Conservation (phyloP, 2,329 filamentous ascomycete genomes). For the Gaeumannomyces sp. region DNA sequence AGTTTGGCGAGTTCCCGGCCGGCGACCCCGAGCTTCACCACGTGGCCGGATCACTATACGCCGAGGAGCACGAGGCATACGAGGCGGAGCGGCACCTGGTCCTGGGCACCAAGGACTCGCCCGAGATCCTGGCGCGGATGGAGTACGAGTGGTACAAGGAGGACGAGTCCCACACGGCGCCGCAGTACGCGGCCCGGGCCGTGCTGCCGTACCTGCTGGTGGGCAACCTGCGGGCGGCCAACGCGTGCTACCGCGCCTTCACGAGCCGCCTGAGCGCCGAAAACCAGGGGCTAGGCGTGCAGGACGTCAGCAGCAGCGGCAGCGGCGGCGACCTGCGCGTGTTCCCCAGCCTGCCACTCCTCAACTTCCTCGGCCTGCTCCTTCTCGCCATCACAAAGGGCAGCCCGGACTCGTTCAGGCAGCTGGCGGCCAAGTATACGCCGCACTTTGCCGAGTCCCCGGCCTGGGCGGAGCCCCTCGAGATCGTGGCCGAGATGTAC, state of each 20-base stretch:
- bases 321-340: slow-evolving; percentile 67
- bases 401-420: slow-evolving; percentile 69
- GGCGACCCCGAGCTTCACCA: slow-evolving; percentile 95
- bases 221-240: slow-evolving; percentile 85
- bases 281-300: slow-evolving; percentile 57
- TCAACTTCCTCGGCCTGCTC: slow-evolving; percentile 88
- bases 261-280: slow-evolving; percentile 56
- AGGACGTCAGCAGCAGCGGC: slow-evolving; percentile 70
- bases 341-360: slow-evolving; percentile 84
- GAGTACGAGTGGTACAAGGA: slow-evolving; percentile 93
- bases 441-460: slow-evolving; percentile 69
- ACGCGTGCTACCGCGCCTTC: slow-evolving; percentile 73
- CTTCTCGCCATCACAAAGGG: slow-evolving; percentile 79
- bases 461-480: slow-evolving; percentile 74
- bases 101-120: slow-evolving; percentile 82
- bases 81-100: slow-evolving; percentile 88
- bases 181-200: slow-evolving; percentile 77
- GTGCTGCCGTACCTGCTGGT: slow-evolving; percentile 86
- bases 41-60: slow-evolving; percentile 79
- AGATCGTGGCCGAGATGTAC: slow-evolving; percentile 92
- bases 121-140: slow-evolving; percentile 71
- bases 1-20: slow-evolving; percentile 78
- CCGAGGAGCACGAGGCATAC: slow-evolving; percentile 88
- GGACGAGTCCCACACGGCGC: slow-evolving; percentile 81
- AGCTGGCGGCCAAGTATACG: slow-evolving; percentile 76